Evolutionary conservation across 805 yeast genomes (phyloP), one percentile per base, ranked within the genome.

Genomic region (Starmerella ratchasimensis): DNA sequence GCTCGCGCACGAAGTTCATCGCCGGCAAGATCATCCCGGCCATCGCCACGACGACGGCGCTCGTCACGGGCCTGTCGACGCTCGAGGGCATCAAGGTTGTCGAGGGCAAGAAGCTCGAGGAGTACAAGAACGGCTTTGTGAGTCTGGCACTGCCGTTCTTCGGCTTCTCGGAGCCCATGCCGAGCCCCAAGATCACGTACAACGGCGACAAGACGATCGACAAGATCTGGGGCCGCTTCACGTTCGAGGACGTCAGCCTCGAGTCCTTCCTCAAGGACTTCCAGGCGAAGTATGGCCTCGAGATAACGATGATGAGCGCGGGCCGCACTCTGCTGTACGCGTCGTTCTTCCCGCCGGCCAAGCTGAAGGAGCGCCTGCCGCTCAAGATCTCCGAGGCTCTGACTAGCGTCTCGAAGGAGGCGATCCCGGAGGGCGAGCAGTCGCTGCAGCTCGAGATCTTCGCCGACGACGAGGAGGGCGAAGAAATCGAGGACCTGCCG

Each of bases 21-120:
- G 99, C 99, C 5, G 99, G 99, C 33, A 77, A 93, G 61, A 90
- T 90, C 49, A 90, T 90, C 49, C 99, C 99, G 13, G 98, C 98
- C 16, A 90, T 90, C 65, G 98, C 98, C 26, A 90, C 99, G 2
- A 90, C 99, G 1, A 90, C 99, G n/a, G 93, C 96, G 8, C 65
- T 86, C 49, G 98, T 90, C 17, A 82, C 98, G 5, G 99, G 99
- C 33, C 67, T 90, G 53, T 93, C 84, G 18, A 81, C 93, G 53
- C 64, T 90, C 48, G 99, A 90, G 62, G 66, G 88, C 41, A 80
- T 81, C 66, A 90, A 90, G 65, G 88, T 90, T 46, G 81, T 74
- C 31, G 93, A 78, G 53, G 70, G 71, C 13, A 74, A 77, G 54
- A 75, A 76, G 48, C 69, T 88, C 49, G 96, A 86, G 57, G 75